These are phyloP conservation scores for Didymosphaeria variabile DNA, from an alignment of 2,329 filamentous ascomycete species.

Conservation along the genomic window DNA sequence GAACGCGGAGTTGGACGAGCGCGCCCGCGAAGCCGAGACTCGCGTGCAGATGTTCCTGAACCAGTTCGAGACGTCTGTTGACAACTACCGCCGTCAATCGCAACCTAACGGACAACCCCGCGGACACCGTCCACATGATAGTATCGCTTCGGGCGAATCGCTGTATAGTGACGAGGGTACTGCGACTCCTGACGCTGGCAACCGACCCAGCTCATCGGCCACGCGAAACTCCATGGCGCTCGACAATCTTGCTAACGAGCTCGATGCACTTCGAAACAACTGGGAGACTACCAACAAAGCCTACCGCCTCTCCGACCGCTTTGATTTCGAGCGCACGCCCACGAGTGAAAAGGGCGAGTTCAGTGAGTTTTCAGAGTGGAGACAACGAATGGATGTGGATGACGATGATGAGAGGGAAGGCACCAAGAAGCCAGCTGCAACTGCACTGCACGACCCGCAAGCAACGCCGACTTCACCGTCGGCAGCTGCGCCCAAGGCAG, in stretches of 20 bases:
- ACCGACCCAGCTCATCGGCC: slow-evolving; percentile 37
- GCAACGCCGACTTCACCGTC: slow-evolving; percentile 7
- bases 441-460: slow-evolving; percentile 8
- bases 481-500: slow-evolving; percentile 13
- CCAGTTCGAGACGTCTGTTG: slow-evolving; percentile 92
- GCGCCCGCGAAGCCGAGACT: slow-evolving; percentile 88
- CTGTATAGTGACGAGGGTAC: slow-evolving; percentile 56
- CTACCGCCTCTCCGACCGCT: slow-evolving; percentile 87
- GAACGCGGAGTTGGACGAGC: slow-evolving; percentile 80
- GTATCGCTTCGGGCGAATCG: slow-evolving; percentile 67
- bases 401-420: slow-evolving; percentile 31
- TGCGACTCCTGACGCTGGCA: slow-evolving; percentile 43
- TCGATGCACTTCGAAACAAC: slow-evolving; percentile 87
- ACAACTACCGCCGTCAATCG: slow-evolving; percentile 86
- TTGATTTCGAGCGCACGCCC: slow-evolving; percentile 77
- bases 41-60: slow-evolving; percentile 93
- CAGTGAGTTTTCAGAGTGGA: slow-evolving; percentile 48
- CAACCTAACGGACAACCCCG: slow-evolving; percentile 52
- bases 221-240: slow-evolving; percentile 74
- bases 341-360: slow-evolving; percentile 45
- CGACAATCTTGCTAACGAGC: slow-evolving; percentile 89
- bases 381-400: slow-evolving; percentile 41
- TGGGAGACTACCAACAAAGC: slow-evolving; percentile 98
- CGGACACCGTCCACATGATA: slow-evolving; percentile 62
- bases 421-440: slow-evolving; percentile 8